Percentiles rank a stretch among this genome's conserved stretches.
Conservation (phyloP, 2,329 filamentous ascomycete genomes). For the Colletotrichum sp. region DNA sequence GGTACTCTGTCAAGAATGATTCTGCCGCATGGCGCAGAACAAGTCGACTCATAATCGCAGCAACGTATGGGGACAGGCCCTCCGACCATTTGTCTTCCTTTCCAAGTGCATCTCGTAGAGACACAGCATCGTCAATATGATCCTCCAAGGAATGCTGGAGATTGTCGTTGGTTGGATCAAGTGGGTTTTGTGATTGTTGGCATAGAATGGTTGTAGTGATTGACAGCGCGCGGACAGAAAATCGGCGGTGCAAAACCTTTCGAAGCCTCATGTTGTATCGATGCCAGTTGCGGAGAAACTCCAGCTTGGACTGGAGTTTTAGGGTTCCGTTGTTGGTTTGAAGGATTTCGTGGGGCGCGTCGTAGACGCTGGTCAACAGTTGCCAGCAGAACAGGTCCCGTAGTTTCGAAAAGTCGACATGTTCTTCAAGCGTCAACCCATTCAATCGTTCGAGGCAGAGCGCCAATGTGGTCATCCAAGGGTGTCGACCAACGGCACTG, state of each 20-base stretch:
- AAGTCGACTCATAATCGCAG: neutral
- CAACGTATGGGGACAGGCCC: neutral
- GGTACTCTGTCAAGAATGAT: neutral
- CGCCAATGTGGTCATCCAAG: neutral
- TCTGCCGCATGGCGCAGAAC: neutral
- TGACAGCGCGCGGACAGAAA: neutral
- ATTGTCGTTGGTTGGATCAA: neutral
- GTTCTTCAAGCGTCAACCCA: neutral
- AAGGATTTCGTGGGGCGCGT: neutral
- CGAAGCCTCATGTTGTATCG: neutral
- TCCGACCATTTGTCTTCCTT: neutral
- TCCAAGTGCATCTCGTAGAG: neutral
- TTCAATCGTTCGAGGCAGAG: neutral
- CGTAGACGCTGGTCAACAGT: neutral
- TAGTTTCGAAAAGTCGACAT: neutral
- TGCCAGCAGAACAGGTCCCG: neutral
- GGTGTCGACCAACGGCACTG: neutral
- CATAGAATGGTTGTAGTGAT: neutral
- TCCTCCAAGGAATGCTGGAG: neutral
- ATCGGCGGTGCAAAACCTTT: neutral
- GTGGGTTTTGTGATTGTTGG: neutral
- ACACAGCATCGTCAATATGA: neutral
- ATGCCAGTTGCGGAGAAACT: neutral
- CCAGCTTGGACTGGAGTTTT: neutral
- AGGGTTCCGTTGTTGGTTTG: neutral